phyloP scores from a whole-genome alignment of 495 filamentous ascomycete genomes.

The Friedmanniomyces endolithicus region DNA sequence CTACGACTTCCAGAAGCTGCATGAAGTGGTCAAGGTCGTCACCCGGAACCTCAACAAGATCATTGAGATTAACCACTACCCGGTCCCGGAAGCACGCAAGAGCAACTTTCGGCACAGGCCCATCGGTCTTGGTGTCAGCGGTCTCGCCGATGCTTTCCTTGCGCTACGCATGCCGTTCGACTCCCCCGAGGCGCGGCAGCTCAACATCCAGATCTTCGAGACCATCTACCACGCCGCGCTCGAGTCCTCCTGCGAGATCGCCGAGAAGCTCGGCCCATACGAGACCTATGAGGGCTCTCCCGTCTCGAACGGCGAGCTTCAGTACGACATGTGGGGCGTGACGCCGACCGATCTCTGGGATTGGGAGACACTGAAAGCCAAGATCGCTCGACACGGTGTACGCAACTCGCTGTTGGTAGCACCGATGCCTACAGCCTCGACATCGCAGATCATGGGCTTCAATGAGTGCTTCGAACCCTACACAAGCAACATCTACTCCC shows the following conservation, averaged over 20 bases:
- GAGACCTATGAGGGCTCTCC: constrained; percentile 85
- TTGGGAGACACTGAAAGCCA: constrained; percentile 76
- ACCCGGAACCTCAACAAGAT: constrained; percentile 93
- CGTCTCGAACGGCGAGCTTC: constrained; percentile 86
- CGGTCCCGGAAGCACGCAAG: constrained; percentile 78
- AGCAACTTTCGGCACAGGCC: constrained; percentile 94
- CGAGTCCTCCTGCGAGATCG: constrained; percentile 75
- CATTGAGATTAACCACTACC: constrained; percentile 95
- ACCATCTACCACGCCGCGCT: constrained; percentile 96
- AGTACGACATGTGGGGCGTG: constrained; percentile 98
- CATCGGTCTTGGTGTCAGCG: constrained; percentile 91
- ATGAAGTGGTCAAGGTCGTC: constrained; percentile 81
- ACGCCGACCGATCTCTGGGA: constrained; percentile 92
- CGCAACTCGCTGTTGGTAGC: constrained; percentile 91
- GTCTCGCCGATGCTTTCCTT: constrained; percentile 97
- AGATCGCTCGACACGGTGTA: constrained; percentile 82
- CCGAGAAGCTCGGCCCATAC: constrained; percentile 72
- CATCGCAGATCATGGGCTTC: constrained; percentile 92
- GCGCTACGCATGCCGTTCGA: constrained; percentile 95
- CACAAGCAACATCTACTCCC: constrained; percentile 98
- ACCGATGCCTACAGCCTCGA: constrained; percentile 94
- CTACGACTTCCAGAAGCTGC: constrained; percentile 91
- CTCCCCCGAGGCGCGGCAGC: constrained; percentile 76
- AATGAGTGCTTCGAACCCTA: constrained; percentile 99
- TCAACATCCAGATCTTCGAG: constrained; percentile 98